Conservation (phyloP, 495 filamentous ascomycete genomes). For the Penicillium simplicissimum region DNA sequence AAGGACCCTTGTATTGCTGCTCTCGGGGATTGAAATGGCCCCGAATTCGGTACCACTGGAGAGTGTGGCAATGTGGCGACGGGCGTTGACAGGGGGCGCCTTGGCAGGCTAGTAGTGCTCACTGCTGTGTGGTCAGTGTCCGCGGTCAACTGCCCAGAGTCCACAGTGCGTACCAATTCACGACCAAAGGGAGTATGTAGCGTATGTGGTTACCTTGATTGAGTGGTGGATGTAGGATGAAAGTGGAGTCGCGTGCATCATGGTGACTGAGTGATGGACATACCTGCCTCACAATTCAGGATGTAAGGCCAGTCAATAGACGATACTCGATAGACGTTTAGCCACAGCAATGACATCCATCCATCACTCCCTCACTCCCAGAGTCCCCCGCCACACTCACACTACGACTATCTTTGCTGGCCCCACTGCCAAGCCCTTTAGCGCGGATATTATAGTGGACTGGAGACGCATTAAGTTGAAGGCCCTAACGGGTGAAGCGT, state of each 20-base stretch:
- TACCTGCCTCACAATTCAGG: background rate
- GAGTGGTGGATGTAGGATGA: background rate
- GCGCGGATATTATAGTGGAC: too few relatives aligned
- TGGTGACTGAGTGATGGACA: constrained; percentile 5
- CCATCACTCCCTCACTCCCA: too few relatives aligned
- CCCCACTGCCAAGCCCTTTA: too few relatives aligned
- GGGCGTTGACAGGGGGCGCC: background rate
- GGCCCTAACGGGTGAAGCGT: too few relatives aligned
- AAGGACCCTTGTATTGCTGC: background rate
- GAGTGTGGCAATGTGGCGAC: background rate
- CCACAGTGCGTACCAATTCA: background rate
- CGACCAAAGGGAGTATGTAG: background rate
- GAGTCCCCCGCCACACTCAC: too few relatives aligned
- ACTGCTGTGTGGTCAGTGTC: background rate
- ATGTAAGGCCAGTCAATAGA: too few relatives aligned
- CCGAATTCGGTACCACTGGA: constrained; percentile 1
- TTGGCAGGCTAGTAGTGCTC: background rate
- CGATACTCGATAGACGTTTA: too few relatives aligned
- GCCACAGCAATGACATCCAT: too few relatives aligned
- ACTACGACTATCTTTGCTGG: too few relatives aligned
- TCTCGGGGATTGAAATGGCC: background rate
- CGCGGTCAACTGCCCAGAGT: background rate
- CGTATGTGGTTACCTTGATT: background rate
- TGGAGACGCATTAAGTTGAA: too few relatives aligned
- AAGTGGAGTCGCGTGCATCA: constrained; percentile 11